These are phyloP conservation scores for Handroanthus guayacan DNA, from an alignment of 257 asterid genomes.

Conservation along the genomic window DNA sequence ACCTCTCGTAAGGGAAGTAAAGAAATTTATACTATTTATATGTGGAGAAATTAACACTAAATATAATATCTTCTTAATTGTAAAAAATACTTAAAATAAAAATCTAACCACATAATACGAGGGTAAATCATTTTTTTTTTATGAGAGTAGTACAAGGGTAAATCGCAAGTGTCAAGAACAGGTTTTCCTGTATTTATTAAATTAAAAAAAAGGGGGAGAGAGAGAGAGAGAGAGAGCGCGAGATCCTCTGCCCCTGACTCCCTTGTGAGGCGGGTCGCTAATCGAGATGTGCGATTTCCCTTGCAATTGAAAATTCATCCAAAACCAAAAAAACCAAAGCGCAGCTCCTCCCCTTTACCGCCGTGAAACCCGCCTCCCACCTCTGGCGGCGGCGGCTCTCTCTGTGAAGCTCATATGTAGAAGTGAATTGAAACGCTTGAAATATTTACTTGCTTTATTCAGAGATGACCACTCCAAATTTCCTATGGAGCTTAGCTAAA, in stretches of 20 bases:
- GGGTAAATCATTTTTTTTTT: too few relatives aligned
- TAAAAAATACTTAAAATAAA: background rate
- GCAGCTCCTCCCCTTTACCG: conserved; percentile 18
- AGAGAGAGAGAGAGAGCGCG: too few relatives aligned
- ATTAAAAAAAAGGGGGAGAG: too few relatives aligned
- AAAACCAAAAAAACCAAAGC: background rate
- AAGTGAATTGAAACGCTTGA: background rate
- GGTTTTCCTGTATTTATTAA: too few relatives aligned
- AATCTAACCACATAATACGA: background rate
- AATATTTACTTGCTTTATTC: background rate
- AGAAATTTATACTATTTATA: too few relatives aligned
- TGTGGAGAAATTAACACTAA: background rate
- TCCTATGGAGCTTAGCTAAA: conserved; percentile 58
- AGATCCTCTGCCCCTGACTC: background rate
- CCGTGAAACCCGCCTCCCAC: conserved; percentile 25
- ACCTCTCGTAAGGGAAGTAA: too few relatives aligned
- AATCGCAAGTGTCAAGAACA: too few relatives aligned
- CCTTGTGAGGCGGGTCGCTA: background rate
- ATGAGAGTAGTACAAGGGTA: too few relatives aligned
- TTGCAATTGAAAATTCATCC: conserved; percentile 1
- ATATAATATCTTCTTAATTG: background rate
- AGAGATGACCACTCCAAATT: conserved; percentile 54
- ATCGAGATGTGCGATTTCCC: background rate
- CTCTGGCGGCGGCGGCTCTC: conserved; percentile 27
- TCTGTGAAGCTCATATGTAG: background rate